Evolutionary conservation across 75 land plant species (phyloP).

Genomic region (Selaginella tamariscina): DNA sequence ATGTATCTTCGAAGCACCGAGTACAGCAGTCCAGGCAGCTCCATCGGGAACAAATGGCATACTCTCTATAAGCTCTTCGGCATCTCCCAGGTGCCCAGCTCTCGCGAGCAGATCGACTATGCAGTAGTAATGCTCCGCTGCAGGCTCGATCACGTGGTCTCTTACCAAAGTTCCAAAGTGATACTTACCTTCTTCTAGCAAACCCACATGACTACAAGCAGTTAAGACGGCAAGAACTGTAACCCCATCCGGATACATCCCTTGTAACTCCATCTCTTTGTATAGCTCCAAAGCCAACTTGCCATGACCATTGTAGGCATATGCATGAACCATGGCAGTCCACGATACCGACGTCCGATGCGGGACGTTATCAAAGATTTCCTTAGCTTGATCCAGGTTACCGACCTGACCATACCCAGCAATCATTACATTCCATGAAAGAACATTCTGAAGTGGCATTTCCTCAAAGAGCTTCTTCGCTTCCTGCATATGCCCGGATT

Average conservation of each 20-base stretch:
- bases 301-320: neutral
- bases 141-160: slow-evolving; percentile 30
- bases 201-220: slow-evolving; percentile 13
- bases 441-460: neutral
- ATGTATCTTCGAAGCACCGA: slow-evolving; percentile 41
- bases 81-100: slow-evolving; percentile 39
- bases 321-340: neutral
- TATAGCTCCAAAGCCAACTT: neutral
- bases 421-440: neutral
- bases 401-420: neutral
- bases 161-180: slow-evolving; percentile 37
- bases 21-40: slow-evolving; percentile 56
- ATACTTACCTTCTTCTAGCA: slow-evolving; percentile 34
- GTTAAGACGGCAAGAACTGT: neutral
- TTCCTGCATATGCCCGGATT: neutral
- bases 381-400: neutral
- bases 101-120: slow-evolving; percentile 64
- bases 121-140: slow-evolving; percentile 46
- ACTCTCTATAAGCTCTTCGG: slow-evolving; percentile 32
- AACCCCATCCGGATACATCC: neutral
- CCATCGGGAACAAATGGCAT: slow-evolving; percentile 51
- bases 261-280: neutral
- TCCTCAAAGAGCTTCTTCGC: neutral
- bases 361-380: neutral
- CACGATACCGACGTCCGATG: neutral